Base-by-base conservation (phyloP, 1,139 yeast genomes). In the Nakaseomyces sp. region DNA sequence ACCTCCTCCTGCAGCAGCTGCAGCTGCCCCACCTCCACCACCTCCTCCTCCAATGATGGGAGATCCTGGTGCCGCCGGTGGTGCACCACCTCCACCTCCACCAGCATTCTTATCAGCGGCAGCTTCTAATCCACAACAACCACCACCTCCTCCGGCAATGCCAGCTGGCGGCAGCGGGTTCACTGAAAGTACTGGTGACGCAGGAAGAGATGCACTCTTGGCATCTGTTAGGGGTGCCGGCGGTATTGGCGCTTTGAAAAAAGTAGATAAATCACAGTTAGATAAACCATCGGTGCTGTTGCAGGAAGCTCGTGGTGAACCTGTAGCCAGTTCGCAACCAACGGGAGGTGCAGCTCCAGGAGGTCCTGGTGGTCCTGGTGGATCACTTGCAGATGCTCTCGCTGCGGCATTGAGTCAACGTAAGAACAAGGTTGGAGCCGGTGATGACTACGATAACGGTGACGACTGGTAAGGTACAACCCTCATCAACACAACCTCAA, bases 141-240 rank as follows among this genome's bases (percentile, higher is more conserved):
- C 64, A 16, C 67, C 75, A 2, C 70, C 72, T 16, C 70, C 69
- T 16, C 69, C 67, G 12, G 60, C 66, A 17, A 56, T 57, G 22
- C 57, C 56, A 3, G 55, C 57, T 1, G 52, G 66, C n/a, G 64
- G 70, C 9, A 29, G 69, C 6, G 61, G 68, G 8, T 42, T 64
- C 20, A 56, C 63, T n/a, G 63, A 57, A 40, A 49, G 48, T 18
- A 57, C 71, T 1, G 75, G 72, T 1, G 87, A 73, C 51, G 67
- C 71, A 1, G 79, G 79, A 0, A 72, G 95, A 55, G 95, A 85
- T 62, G 95, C 95, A 0, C 72, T 91, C 39, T 67, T 91, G 47
- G 87, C 95, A 0, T 86, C 96, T 0, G 91, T 89, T 53, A 73
- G 95, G 56, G 77, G 81, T 28, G 80, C 95, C 0, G 81, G 81